Percentiles rank a stretch among this genome's conserved stretches.
These are phyloP conservation scores for Cytospora piceae DNA, from an alignment of 2,329 filamentous ascomycete species.

Conservation along the genomic window DNA sequence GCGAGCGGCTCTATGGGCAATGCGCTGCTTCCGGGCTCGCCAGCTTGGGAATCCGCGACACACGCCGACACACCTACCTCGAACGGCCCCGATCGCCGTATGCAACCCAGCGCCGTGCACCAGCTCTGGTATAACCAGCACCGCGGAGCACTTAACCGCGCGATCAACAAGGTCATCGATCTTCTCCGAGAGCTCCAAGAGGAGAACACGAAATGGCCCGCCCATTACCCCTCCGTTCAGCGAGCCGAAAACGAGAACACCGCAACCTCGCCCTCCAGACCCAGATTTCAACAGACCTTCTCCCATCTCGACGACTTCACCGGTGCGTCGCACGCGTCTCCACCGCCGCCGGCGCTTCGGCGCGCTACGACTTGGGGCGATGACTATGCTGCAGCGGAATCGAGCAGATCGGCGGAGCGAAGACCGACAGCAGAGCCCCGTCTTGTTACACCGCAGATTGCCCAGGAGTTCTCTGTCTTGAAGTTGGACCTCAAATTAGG, in stretches of 20 bases:
- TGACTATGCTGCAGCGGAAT: constrained; percentile 65
- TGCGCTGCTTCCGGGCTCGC: constrained; percentile 44
- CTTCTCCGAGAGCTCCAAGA: constrained; percentile 81
- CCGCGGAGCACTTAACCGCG: constrained; percentile 80
- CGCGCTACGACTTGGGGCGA: constrained; percentile 75
- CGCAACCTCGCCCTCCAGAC: constrained; percentile 58
- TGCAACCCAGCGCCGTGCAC: constrained; percentile 81
- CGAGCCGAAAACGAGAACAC: constrained; percentile 52
- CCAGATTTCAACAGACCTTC: constrained; percentile 65
- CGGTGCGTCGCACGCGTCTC: constrained; percentile 38
- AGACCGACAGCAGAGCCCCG: constrained; percentile 71
- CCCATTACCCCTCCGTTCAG: constrained; percentile 88
- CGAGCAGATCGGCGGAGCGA: constrained; percentile 70
- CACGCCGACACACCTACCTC: constrained; percentile 49
- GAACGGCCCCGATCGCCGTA: constrained; percentile 66
- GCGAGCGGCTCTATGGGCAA: constrained; percentile 58
- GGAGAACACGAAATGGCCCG: constrained; percentile 91
- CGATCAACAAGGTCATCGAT: constrained; percentile 85
- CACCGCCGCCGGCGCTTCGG: constrained; percentile 47
- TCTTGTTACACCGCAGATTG: constrained; percentile 87
- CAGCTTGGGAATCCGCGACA: constrained; percentile 49
- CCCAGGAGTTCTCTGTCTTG: constrained; percentile 92
- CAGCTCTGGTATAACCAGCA: constrained; percentile 96
- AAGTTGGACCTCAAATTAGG: constrained; percentile 95
- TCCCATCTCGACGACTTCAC: constrained; percentile 58